phyloP scores from a whole-genome alignment of 495 filamentous ascomycete genomes.

The Xylaria longipes region DNA sequence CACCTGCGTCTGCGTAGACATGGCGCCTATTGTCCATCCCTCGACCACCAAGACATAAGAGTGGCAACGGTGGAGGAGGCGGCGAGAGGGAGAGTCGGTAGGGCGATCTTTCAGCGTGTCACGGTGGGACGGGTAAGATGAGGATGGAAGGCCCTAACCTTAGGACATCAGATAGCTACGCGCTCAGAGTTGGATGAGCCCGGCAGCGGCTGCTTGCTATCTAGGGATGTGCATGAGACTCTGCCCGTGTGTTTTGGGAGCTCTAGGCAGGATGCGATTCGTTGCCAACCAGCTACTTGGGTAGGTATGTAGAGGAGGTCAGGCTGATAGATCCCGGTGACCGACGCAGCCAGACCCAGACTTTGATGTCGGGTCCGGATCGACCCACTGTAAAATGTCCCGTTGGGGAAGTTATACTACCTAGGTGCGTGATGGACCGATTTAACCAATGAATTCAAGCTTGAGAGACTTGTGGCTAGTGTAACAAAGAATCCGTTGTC shows the following conservation, averaged over 20 bases:
- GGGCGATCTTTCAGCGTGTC: background rate
- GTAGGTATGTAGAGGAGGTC: constrained; percentile 9
- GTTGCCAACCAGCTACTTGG: constrained; percentile 1
- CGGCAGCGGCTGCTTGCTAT: background rate
- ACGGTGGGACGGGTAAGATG: constrained; percentile 8
- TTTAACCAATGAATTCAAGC: background rate
- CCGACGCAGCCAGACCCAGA: background rate
- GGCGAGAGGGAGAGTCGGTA: background rate
- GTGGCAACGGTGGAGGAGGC: constrained; percentile 8
- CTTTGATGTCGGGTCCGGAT: background rate
- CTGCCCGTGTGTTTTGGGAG: background rate
- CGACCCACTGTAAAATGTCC: constrained; percentile 3
- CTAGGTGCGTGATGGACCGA: too few species aligned
- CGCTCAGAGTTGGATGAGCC: background rate
- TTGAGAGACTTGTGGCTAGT: background rate
- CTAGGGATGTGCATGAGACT: background rate
- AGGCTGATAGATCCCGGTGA: constrained; percentile 16
- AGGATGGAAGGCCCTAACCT: background rate
- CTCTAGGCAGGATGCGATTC: constrained; percentile 11
- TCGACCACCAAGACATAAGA: constrained; percentile 16
- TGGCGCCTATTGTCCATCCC: constrained; percentile 45
- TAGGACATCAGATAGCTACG: background rate
- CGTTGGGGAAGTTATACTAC: too few species aligned
- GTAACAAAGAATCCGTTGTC: background rate
- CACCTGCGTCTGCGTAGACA: constrained; percentile 78